Percentiles rank a stretch among this genome's conserved stretches.
phyloP scores from a whole-genome alignment of 345 rosid genomes.

The Hibiscus syriacus region DNA sequence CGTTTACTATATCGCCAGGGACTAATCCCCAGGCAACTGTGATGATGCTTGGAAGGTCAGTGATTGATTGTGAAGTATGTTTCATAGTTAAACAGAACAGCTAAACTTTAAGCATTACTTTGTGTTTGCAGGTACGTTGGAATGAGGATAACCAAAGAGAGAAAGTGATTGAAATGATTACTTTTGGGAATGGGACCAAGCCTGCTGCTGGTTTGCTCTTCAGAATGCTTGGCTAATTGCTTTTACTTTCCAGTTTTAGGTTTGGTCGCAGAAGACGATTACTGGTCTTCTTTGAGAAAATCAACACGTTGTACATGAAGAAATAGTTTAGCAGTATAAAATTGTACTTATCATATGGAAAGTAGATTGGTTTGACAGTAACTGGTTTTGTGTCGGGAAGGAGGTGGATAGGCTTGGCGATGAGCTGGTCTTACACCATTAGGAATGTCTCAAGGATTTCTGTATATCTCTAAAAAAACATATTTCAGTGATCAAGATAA shows the following conservation, averaged over 20 bases:
- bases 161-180: conserved; percentile 15
- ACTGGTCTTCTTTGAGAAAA: not conserved
- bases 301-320: not conserved
- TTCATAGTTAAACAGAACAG: not conserved
- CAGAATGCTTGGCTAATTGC: not conserved
- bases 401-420: too few relatives aligned
- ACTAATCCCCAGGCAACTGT: conserved; percentile 95
- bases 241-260: not conserved
- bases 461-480: too few relatives aligned
- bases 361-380: too few relatives aligned
- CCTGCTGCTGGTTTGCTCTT: conserved; percentile 1
- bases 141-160: conserved; percentile 39
- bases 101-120: not conserved
- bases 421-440: too few relatives aligned
- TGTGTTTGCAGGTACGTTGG: conserved; percentile 36
- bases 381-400: too few relatives aligned
- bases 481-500: not conserved
- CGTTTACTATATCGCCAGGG: conserved; percentile 66
- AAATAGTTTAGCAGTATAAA: not conserved
- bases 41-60: conserved; percentile 85
- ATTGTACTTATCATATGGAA: not conserved
- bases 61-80: not conserved
- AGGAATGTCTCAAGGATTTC: too few relatives aligned
- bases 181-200: not conserved
- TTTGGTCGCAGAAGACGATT: not conserved